Percentiles rank a stretch among this genome's conserved stretches.
phyloP scores from a whole-genome alignment of 169 alveolate genomes.

The Eimeria zaria region DNA sequence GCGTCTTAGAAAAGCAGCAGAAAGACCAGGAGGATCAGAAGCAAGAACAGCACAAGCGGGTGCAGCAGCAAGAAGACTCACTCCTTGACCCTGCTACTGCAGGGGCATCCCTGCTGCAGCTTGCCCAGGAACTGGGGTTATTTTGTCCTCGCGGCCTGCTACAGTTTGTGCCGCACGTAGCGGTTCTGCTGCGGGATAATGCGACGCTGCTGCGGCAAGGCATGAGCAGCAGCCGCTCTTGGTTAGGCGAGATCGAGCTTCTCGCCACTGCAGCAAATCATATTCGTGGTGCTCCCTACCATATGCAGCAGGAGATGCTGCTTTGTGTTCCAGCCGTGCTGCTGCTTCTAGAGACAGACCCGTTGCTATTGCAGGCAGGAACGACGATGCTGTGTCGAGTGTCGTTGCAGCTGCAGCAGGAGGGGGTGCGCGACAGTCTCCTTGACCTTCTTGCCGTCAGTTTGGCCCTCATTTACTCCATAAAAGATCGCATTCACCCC shows the following conservation, averaged over 20 bases:
- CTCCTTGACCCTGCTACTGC: constrained; percentile 66
- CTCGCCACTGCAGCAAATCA: constrained; percentile 73
- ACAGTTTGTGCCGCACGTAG: constrained; percentile 69
- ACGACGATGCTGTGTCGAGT: constrained; percentile 64
- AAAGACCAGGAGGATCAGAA: background rate
- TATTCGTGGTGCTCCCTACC: constrained; percentile 49
- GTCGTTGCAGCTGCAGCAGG: constrained; percentile 70
- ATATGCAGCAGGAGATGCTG: constrained; percentile 68
- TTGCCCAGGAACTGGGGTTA: constrained; percentile 62
- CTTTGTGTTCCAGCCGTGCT: constrained; percentile 73
- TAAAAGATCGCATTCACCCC: constrained; percentile 54
- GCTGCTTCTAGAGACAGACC: constrained; percentile 70
- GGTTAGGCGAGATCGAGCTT: constrained; percentile 69
- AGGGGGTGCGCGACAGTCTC: constrained; percentile 67
- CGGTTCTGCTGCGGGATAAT: constrained; percentile 55
- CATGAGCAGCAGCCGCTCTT: constrained; percentile 56
- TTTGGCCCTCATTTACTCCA: constrained; percentile 71
- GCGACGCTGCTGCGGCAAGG: constrained; percentile 48
- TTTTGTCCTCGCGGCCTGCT: constrained; percentile 64
- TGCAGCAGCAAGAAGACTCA: constrained; percentile 43
- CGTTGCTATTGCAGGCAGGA: constrained; percentile 66
- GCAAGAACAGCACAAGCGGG: background rate
- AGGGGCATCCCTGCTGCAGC: constrained; percentile 57
- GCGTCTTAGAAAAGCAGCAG: background rate
- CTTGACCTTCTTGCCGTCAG: constrained; percentile 70